These are phyloP conservation scores for Plenodomus tracheiphilus DNA, from an alignment of 2,329 filamentous ascomycete species.

Conservation along the genomic window DNA sequence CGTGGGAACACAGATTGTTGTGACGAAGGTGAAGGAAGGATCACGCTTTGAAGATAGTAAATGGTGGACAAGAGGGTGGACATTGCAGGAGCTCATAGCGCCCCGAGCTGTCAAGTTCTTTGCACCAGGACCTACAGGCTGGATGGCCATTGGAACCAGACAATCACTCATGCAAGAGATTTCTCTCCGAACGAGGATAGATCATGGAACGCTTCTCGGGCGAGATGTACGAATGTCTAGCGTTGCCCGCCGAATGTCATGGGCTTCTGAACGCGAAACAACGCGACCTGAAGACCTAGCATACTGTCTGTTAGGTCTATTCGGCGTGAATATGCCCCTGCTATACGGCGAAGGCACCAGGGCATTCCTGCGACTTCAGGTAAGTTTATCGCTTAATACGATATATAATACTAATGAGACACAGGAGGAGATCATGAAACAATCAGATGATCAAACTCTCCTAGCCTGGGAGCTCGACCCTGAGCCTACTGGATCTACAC, in stretches of 20 bases:
- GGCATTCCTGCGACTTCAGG: constrained; percentile 19
- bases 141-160: background rate
- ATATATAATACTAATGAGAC: too few relatives aligned
- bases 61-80: background rate
- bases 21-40: too few relatives aligned
- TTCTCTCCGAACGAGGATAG: background rate
- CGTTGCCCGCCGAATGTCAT: constrained; percentile 11
- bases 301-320: constrained; percentile 25
- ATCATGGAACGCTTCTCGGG: background rate
- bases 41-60: background rate
- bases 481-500: too few relatives aligned
- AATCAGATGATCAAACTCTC: too few relatives aligned
- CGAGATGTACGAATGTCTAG: background rate
- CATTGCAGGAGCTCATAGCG: background rate
- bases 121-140: background rate
- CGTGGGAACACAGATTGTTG: too few relatives aligned
- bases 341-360: constrained; percentile 22
- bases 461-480: too few relatives aligned
- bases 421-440: too few relatives aligned
- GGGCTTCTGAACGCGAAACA: constrained; percentile 21
- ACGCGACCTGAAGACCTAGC: constrained; percentile 24
- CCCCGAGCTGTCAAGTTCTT: background rate
- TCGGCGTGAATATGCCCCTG: constrained; percentile 21
- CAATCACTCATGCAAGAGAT: background rate
- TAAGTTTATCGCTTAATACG: too few relatives aligned